A percentile compares a stretch with the other conserved stretches of the same genome.
These are phyloP conservation scores for Moesziomyces aphidis DNA, from an alignment of 1,284 basidiomycete species.

Conservation along the genomic window DNA sequence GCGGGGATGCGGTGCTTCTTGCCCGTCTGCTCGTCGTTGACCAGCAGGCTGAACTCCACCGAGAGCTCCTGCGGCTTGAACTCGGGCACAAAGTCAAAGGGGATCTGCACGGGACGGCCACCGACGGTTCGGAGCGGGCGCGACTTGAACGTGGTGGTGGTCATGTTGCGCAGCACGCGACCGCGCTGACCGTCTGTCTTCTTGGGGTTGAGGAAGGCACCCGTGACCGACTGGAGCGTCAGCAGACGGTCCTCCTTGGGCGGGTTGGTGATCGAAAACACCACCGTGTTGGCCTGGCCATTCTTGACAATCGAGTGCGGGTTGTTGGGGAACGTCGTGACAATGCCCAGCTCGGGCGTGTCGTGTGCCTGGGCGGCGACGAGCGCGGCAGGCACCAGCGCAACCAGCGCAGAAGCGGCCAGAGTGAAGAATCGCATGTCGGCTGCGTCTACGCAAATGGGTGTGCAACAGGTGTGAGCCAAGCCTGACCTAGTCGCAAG, in stretches of 20 bases:
- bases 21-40: conserved; percentile 60
- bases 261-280: conserved; percentile 60
- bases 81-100: conserved; percentile 65
- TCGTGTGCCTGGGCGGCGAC: conserved; percentile 54
- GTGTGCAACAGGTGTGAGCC: background rate
- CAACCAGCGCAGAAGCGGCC: conserved; percentile 34
- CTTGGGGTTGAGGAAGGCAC: conserved; percentile 64
- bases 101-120: conserved; percentile 59
- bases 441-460: background rate
- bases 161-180: conserved; percentile 66
- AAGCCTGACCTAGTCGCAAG: no score
- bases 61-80: conserved; percentile 64
- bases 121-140: conserved; percentile 51
- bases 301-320: conserved; percentile 64
- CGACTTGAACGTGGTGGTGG: conserved; percentile 58
- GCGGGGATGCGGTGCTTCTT: conserved; percentile 61
- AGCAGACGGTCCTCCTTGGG: conserved; percentile 58
- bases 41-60: conserved; percentile 59
- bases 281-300: conserved; percentile 65
- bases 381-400: conserved; percentile 33
- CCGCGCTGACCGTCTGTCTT: conserved; percentile 59
- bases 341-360: conserved; percentile 60
- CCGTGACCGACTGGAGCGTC: conserved; percentile 59
- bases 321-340: conserved; percentile 65
- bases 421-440: conserved; percentile 42